Conservation (phyloP, 768 basidiomycete species). For the Daedaleopsis nitida region DNA sequence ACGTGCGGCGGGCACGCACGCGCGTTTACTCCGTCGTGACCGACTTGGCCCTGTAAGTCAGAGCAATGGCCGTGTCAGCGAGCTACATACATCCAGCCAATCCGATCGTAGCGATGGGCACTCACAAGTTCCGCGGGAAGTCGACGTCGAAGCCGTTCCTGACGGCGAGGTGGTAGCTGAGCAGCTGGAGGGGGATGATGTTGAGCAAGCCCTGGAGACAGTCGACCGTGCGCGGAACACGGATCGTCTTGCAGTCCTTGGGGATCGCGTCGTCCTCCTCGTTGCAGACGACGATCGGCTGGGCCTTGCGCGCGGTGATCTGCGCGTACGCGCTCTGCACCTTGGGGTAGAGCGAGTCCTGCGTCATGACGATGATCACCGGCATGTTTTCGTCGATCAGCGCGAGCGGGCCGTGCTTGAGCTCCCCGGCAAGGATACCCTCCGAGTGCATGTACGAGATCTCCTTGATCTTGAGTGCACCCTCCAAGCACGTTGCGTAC, state of each 20-base stretch:
- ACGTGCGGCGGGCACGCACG: not conserved
- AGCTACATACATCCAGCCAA: not conserved
- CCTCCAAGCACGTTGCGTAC: slow-evolving; percentile 96
- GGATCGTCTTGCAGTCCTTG: slow-evolving; percentile 79
- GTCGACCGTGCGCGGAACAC: slow-evolving; percentile 93
- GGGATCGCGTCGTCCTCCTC: slow-evolving; percentile 85
- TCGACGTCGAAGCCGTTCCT: slow-evolving; percentile 97
- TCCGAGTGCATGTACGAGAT: slow-evolving; percentile 91
- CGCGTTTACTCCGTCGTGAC: slow-evolving; percentile 35
- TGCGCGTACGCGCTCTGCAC: slow-evolving; percentile 95
- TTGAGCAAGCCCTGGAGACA: slow-evolving; percentile 94
- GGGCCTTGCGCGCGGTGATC: slow-evolving; percentile 96
- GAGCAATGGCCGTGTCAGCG: not conserved
- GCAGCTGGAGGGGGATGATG: slow-evolving; percentile 93
- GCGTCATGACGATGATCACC: slow-evolving; percentile 99
- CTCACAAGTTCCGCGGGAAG: slow-evolving; percentile 94
- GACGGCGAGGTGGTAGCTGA: slow-evolving; percentile 95
- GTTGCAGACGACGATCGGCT: slow-evolving; percentile 94
- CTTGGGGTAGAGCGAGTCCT: slow-evolving; percentile 97
- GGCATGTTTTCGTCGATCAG: slow-evolving; percentile 98
- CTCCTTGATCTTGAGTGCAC: slow-evolving; percentile 99
- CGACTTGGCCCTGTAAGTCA: slow-evolving; percentile 33
- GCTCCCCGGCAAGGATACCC: slow-evolving; percentile 95
- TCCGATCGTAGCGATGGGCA: slow-evolving; percentile 15
- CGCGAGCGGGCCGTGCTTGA: slow-evolving; percentile 98